Base-by-base conservation (phyloP, 164 flowering plant species). In the Berberis vulgaris region DNA sequence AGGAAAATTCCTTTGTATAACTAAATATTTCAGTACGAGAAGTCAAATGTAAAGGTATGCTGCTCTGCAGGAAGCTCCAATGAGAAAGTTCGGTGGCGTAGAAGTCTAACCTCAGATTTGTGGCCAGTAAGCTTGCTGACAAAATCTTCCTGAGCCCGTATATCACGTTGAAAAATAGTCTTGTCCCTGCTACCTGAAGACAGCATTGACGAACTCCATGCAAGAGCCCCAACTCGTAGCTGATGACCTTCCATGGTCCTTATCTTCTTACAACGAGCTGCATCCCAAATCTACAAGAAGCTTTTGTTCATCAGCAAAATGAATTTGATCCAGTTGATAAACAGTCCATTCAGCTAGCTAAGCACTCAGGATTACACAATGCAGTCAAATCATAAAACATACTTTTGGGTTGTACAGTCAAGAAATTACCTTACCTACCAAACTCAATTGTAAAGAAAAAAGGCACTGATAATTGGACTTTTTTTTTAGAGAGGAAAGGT, bases 201-300 rank as follows among this genome's bases (percentile, higher is more conserved):
- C 74, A 95, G 64, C 54, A 85, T 6, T 5, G 94, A 77, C 62
- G 97, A 80, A 74, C 91, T 91, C 99, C 97, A 95, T 56, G 97
- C 90, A 63, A 95, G 80, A 45, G 99, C 91, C 54, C 97, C 99
- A 73, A 91, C 94, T 59, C 93, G 87, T 66, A 84, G 63, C 8
- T 94, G 79, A 79, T 95, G 99, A 11, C 97, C 94, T 65, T 88
- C 97, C 99, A 95, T 91, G 38, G 91, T 91, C 76, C 96, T 86
- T 41, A 91, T 72, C 68, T 76, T 84, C 79, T 69, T 85, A 71
- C 96, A 91, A 57, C 86, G 87, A 68, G 97, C 75, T 73, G 96
- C 94, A 82, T 95, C 99, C 99, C 97, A 95, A 54, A 95, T 79
- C 99, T 95, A 71, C 64, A 78, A 7, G 65, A 55, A 65, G 3